Evolutionary conservation across 75 land plant species (phyloP).

Genomic region (Adiantum capillusveneris): DNA sequence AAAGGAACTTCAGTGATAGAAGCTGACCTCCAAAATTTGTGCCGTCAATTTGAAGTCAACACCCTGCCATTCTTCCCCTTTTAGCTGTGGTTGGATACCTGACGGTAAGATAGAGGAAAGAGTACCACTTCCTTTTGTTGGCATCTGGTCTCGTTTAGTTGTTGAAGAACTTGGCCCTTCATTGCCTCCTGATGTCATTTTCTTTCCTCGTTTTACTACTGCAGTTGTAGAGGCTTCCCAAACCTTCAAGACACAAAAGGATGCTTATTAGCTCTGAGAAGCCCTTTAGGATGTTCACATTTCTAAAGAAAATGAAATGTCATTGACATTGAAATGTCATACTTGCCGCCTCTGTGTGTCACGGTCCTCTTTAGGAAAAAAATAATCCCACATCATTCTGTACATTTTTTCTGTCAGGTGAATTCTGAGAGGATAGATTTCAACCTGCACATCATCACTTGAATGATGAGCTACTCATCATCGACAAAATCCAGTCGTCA

Average conservation of each 20-base stretch:
- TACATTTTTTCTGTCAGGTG: constrained; percentile 86
- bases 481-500: too few species aligned
- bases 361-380: constrained; percentile 97
- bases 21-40: constrained; percentile 14
- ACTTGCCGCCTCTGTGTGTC: constrained; percentile 81
- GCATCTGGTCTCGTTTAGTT: not conserved
- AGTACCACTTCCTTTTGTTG: not conserved
- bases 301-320: too few species aligned
- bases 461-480: too few species aligned
- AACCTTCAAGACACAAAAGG: constrained; percentile 37
- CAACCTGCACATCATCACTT: too few species aligned
- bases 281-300: too few species aligned
- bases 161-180: constrained; percentile 16
- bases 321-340: constrained; percentile 1
- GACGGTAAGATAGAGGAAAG: not conserved
- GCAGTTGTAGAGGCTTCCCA: constrained; percentile 92
- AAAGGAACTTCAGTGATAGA: too few species aligned
- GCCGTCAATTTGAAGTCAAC: constrained; percentile 15
- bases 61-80: constrained; percentile 8
- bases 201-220: constrained; percentile 57
- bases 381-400: constrained; percentile 91
- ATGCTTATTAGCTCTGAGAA: too few species aligned
- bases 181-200: constrained; percentile 19
- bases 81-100: not conserved
- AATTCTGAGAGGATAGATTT: constrained; percentile 84